Conservation (phyloP, 2,329 filamentous ascomycete genomes). For the Aspergillus sojae region DNA sequence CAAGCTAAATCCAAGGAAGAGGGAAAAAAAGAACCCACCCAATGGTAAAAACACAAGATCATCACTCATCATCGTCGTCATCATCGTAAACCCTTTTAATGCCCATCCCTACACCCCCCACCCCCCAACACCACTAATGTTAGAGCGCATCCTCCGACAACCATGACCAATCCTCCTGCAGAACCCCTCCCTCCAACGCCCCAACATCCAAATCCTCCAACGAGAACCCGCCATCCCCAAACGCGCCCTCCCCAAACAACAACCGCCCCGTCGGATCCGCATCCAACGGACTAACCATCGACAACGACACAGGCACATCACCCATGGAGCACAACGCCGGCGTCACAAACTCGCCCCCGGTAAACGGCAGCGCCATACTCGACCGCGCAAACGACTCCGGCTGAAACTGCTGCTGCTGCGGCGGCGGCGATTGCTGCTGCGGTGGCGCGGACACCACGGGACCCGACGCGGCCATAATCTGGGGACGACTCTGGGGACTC, state of each 20-base stretch:
- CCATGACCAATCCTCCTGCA: conserved; percentile 15
- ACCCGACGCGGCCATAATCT: background rate
- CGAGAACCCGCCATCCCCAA: conserved; percentile 1
- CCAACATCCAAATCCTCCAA: conserved; percentile 11
- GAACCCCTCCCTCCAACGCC: conserved; percentile 6
- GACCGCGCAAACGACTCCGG: background rate
- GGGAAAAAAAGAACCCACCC: background rate
- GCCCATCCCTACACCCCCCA: background rate
- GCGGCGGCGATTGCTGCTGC: background rate
- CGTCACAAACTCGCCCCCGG: background rate
- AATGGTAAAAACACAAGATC: conserved; percentile 3
- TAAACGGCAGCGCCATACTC: background rate
- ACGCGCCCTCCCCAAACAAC: conserved; percentile 5
- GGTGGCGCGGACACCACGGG: background rate
- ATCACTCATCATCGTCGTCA: conserved; percentile 1
- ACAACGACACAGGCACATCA: conserved; percentile 1
- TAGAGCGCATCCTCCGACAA: conserved; percentile 16
- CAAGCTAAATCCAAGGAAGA: background rate
- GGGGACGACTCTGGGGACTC: background rate
- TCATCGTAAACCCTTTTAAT: background rate
- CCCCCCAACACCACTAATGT: background rate
- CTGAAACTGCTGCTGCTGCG: background rate
- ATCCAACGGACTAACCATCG: conserved; percentile 5
- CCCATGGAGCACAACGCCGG: background rate
- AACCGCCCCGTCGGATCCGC: background rate